phyloP scores from a whole-genome alignment of 2,329 filamentous ascomycete genomes.

The Hymenoscyphus occultus region DNA sequence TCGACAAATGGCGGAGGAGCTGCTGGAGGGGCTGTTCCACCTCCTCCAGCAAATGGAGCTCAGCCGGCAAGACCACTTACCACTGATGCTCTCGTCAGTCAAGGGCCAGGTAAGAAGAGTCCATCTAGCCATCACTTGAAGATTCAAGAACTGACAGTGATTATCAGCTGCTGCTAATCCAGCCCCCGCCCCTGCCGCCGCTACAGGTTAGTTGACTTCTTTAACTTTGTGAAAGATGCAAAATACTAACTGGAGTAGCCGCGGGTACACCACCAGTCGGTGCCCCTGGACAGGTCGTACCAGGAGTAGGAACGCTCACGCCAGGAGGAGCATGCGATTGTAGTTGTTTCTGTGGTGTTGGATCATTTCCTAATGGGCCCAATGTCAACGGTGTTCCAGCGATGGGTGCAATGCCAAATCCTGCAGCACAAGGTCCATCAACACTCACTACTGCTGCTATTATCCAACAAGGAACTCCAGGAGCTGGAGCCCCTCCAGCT shows the following conservation, averaged over 20 bases:
- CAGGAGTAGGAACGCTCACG: conserved; percentile 19
- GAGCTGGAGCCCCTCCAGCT: background rate
- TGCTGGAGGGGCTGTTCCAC: no score
- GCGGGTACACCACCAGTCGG: conserved; percentile 15
- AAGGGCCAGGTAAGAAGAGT: background rate
- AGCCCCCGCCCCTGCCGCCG: background rate
- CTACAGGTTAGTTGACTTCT: conserved; percentile 4
- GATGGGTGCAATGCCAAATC: conserved; percentile 1
- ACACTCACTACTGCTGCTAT: conserved; percentile 17
- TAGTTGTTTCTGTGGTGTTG: conserved; percentile 23
- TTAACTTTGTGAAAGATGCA: background rate
- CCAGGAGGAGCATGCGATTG: conserved; percentile 26
- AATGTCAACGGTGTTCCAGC: conserved; percentile 8
- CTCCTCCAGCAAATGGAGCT: background rate
- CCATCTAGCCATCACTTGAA: no score
- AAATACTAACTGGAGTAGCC: conserved; percentile 1
- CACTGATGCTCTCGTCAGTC: background rate
- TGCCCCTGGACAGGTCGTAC: conserved; percentile 21
- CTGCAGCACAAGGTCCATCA: background rate
- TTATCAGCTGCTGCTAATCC: background rate
- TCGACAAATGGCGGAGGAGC: no score
- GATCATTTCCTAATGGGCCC: conserved; percentile 20
- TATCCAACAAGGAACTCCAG: background rate
- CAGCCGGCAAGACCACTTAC: background rate
- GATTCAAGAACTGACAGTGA: no score